Percentiles rank a stretch among this genome's conserved stretches.
Conservation (phyloP, 495 filamentous ascomycete species). For the Copromyces sp. region DNA sequence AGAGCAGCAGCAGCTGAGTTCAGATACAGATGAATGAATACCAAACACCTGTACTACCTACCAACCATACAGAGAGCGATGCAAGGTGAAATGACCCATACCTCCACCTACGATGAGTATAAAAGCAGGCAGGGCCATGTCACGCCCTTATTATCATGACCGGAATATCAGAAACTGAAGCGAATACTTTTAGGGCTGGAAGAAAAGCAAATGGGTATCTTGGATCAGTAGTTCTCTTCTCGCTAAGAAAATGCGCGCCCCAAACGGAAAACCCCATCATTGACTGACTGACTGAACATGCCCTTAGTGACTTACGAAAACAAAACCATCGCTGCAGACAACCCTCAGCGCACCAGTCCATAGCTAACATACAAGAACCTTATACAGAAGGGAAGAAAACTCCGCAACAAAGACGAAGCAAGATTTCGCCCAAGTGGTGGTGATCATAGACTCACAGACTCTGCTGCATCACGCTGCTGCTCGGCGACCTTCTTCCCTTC, state of each 20-base stretch:
- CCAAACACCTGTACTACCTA: background rate
- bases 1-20: background rate
- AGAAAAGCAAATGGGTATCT: background rate
- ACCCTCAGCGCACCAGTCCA: background rate
- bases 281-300: background rate
- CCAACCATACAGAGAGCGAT: background rate
- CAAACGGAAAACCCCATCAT: background rate
- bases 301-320: background rate
- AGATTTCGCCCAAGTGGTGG: background rate
- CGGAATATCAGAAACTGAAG: background rate
- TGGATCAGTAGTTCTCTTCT: background rate
- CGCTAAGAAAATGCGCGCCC: background rate
- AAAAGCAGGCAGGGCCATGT: background rate
- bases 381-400: background rate
- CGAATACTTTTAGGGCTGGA: background rate
- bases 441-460: background rate
- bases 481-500: slow-evolving; percentile 42
- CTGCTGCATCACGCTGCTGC: slow-evolving; percentile 27
- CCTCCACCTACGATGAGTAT: background rate
- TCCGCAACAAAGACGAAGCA: background rate
- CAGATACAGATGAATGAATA: background rate
- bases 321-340: background rate
- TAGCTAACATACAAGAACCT: background rate
- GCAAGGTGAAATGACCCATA: background rate
- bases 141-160: background rate